phyloP scores from a whole-genome alignment of 495 filamentous ascomycete species.

The Arthonia radiata region DNA sequence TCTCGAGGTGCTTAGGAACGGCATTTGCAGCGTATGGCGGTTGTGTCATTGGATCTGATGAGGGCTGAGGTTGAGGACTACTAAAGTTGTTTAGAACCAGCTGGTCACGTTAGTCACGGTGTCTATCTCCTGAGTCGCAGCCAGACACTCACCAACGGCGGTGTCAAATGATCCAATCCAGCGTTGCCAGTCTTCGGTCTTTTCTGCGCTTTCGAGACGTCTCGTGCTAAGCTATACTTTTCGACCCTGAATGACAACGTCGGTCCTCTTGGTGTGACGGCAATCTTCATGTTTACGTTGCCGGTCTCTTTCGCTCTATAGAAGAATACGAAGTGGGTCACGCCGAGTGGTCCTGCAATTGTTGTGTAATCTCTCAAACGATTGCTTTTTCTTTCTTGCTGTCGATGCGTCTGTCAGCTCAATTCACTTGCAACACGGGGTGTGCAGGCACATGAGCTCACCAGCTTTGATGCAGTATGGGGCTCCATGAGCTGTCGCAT shows the following conservation, averaged over 20 bases:
- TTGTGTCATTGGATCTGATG: slow-evolving; percentile 24
- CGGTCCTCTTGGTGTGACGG: slow-evolving; percentile 70
- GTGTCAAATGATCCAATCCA: slow-evolving; percentile 56
- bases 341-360: slow-evolving; percentile 86
- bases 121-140: too few species aligned
- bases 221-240: slow-evolving; percentile 81
- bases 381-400: slow-evolving; percentile 68
- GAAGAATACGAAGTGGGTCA: slow-evolving; percentile 85
- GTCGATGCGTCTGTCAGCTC: slow-evolving; percentile 2
- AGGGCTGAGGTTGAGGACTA: slow-evolving; percentile 32
- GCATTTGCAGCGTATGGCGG: slow-evolving; percentile 12
- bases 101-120: slow-evolving; percentile 15
- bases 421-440: neutral
- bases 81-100: slow-evolving; percentile 98
- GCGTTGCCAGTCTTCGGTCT: slow-evolving; percentile 40
- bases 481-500: slow-evolving; percentile 89
- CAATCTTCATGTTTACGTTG: slow-evolving; percentile 78
- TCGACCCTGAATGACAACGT: slow-evolving; percentile 92
- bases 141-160: slow-evolving; percentile 37
- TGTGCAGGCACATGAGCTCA: neutral
- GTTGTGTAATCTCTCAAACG: slow-evolving; percentile 76
- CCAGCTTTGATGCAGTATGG: slow-evolving; percentile 59
- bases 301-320: slow-evolving; percentile 70
- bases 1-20: slow-evolving; percentile 80
- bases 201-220: slow-evolving; percentile 56